A percentile compares a stretch with the other conserved stretches of the same genome.
These are phyloP conservation scores for Magnolia sinica DNA, from an alignment of 164 flowering plant species.

Conservation along the genomic window DNA sequence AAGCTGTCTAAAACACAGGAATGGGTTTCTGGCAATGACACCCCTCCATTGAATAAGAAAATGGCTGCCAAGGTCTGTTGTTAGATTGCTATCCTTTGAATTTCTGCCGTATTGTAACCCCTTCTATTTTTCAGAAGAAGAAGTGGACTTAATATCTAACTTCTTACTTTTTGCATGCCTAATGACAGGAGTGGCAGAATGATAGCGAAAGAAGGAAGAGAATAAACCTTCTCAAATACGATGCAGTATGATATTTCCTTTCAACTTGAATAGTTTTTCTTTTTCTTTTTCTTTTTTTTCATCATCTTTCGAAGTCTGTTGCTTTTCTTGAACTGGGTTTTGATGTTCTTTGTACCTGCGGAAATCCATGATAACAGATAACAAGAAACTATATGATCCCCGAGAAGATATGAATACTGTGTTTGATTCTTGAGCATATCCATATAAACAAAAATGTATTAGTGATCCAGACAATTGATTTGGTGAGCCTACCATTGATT, in stretches of 20 bases:
- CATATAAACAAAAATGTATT: not conserved
- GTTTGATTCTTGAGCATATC: not conserved
- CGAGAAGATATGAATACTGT: no score
- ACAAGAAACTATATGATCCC: not conserved
- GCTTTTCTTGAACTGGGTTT: not conserved
- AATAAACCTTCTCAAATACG: constrained; percentile 72
- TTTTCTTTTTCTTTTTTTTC: not conserved
- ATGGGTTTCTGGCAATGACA: constrained; percentile 57
- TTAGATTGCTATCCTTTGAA: not conserved
- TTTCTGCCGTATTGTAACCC: not conserved
- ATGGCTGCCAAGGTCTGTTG: constrained; percentile 43
- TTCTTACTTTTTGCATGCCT: constrained; percentile 2
- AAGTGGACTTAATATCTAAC: not conserved
- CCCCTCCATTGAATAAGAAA: constrained; percentile 71
- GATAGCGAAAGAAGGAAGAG: constrained; percentile 70
- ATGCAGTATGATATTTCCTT: constrained; percentile 61
- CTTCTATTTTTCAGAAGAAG: not conserved
- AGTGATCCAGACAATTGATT: not conserved
- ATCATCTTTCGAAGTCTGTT: not conserved
- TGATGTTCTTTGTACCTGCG: not conserved
- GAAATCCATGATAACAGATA: not conserved
- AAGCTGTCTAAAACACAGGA: constrained; percentile 63
- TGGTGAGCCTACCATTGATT: not conserved
- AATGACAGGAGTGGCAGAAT: constrained; percentile 57
- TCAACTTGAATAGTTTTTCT: constrained; percentile 1